Conservation (phyloP, 352 stramenopile genomes). For the Phytophthora quininea region DNA sequence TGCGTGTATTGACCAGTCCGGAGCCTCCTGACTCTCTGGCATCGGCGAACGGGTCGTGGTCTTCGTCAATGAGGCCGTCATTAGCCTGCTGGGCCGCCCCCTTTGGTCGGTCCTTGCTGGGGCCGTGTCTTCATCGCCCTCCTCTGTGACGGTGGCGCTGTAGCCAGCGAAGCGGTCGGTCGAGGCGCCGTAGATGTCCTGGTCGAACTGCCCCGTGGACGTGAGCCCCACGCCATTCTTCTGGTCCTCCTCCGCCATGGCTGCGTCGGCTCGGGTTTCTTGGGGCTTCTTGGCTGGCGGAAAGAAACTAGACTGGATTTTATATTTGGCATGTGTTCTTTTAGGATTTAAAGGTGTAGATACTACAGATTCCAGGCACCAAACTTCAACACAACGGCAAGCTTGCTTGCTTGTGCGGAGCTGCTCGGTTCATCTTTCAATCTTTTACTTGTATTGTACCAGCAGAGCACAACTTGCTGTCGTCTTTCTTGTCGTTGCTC, state of each 20-base stretch:
- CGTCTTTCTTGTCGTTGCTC: background rate
- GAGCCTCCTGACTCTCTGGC: constrained; percentile 85
- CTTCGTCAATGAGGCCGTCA: constrained; percentile 81
- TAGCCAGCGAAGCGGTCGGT: constrained; percentile 68
- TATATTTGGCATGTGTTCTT: too few relatives aligned
- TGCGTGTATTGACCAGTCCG: constrained; percentile 94
- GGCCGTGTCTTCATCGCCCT: constrained; percentile 52
- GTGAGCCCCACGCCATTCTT: constrained; percentile 59
- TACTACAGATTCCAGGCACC: too few relatives aligned
- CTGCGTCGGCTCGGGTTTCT: background rate
- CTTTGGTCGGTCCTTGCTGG: too few relatives aligned
- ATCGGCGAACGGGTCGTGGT: constrained; percentile 90
- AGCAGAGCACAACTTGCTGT: background rate
- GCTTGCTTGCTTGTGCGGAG: too few relatives aligned
- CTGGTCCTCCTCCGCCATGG: constrained; percentile 50
- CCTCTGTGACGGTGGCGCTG: constrained; percentile 58
- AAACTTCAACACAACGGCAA: too few relatives aligned
- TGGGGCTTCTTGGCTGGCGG: background rate
- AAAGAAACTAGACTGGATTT: too few relatives aligned
- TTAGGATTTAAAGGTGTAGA: too few relatives aligned
- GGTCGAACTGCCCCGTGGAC: constrained; percentile 75
- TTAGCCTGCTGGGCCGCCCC: constrained; percentile 5
- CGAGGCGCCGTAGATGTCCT: constrained; percentile 68
- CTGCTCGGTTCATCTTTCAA: too few relatives aligned
- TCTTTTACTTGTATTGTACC: background rate